Base-by-base conservation (phyloP, 2,329 filamentous ascomycete genomes). In the Leptographium lundbergii region DNA sequence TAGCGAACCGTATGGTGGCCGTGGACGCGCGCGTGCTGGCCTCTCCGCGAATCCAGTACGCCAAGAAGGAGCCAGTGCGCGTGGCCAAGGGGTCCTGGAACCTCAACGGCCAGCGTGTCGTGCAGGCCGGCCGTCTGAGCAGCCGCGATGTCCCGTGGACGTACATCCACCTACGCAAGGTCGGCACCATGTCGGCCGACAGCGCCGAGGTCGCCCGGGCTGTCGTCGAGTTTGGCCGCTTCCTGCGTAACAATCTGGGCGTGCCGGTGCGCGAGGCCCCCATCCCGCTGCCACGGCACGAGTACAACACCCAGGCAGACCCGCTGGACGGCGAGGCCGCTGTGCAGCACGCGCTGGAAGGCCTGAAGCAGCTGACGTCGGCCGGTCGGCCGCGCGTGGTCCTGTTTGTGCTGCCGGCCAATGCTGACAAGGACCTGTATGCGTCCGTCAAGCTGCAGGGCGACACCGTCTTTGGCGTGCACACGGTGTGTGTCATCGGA, bases 21-120 rank as follows among this genome's bases (percentile, higher is more conserved):
- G 87, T 96, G 0, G 75, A 77, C 0, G 91, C 82, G 1, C 84
- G 91, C 6, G 79, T 92, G 48, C 77, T 95, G 0, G 50, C 66
- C 0, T 67, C 81, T 0, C 90, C 90, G 0, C 66, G 63, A 0
- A 72, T 95, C 32, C 68, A 72, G 2, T 96, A 95, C 66, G 62
- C 68, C 60, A 61, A 68, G 24, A 62, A 50, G 19, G 67, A 63
- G 7, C 59, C 51, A 9, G 60, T 77, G 6, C 67, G 56, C 1
- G 72, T 79, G 0, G 62, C 59, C 1, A 71, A 73, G n/a, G 88
- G 86, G 0, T 76, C 77, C 1, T 94, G 88, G 89, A 90, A 91
- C 65, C 80, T 92, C 75, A 70, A 64, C 0, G 69, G 73, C 0
- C 75, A 81, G 17, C 78, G 76, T 60, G 85, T 91, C 53, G 71